These are phyloP conservation scores for Setaria italica DNA, from an alignment of 202 grass and related monocot genomes.

Conservation along the genomic window DNA sequence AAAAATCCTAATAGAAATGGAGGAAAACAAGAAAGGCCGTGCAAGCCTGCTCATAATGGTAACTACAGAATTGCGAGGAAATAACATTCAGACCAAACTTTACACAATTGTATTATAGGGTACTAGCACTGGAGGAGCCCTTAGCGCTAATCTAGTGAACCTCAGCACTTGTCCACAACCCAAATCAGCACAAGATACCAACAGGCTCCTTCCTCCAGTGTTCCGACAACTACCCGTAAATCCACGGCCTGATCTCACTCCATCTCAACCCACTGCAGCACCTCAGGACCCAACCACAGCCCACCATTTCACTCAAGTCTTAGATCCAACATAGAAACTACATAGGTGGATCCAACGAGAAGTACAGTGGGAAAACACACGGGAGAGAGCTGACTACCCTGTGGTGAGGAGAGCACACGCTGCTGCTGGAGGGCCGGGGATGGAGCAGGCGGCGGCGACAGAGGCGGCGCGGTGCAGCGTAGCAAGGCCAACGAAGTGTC, in stretches of 20 bases:
- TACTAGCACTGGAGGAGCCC: not conserved
- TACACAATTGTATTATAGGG: not conserved
- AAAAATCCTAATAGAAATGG: no score
- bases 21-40: not conserved
- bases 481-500: not conserved
- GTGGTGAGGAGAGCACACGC: no score
- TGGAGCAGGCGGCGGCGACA: not conserved
- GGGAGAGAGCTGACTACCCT: not conserved
- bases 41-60: not conserved
- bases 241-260: not conserved
- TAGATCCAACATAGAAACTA: not conserved
- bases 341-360: not conserved
- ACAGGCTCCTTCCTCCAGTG: not conserved
- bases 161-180: not conserved
- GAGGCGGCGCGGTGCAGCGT: not conserved
- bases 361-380: not conserved
- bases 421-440: not conserved
- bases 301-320: not conserved
- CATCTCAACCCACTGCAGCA: not conserved
- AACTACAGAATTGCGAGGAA: not conserved
- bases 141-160: slow-evolving; percentile 6
- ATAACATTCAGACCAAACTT: not conserved
- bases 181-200: not conserved
- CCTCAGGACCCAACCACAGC: not conserved
- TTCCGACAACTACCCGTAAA: not conserved